A percentile compares a stretch with the other conserved stretches of the same genome.
These are phyloP conservation scores for Leccinellum rugosiceps DNA, from an alignment of 768 basidiomycete genomes.

Conservation along the genomic window DNA sequence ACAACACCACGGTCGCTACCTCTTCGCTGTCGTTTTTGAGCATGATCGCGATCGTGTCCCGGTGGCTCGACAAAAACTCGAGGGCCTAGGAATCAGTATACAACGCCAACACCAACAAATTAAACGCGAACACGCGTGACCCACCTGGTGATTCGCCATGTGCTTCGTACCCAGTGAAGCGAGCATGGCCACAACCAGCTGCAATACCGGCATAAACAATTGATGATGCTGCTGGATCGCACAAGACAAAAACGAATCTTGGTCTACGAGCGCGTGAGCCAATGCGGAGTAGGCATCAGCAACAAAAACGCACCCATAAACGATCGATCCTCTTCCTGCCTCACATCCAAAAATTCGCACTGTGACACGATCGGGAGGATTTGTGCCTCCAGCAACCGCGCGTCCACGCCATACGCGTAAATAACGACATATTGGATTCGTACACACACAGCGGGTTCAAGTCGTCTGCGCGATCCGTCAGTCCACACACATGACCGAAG, in stretches of 20 bases:
- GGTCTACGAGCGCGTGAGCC: conserved; percentile 45
- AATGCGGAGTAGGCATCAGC: background rate
- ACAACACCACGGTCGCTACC: conserved; percentile 55
- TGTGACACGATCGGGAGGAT: conserved; percentile 70
- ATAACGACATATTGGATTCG: conserved; percentile 90
- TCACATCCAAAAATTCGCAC: conserved; percentile 84
- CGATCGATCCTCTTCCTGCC: conserved; percentile 78
- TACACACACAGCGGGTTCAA: conserved; percentile 91
- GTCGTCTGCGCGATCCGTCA: conserved; percentile 53
- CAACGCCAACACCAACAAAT: no score
- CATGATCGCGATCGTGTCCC: conserved; percentile 79
- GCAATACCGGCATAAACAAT: conserved; percentile 80
- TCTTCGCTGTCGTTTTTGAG: conserved; percentile 70
- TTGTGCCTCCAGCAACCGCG: conserved; percentile 72
- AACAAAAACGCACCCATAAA: conserved; percentile 60
- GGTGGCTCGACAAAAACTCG: conserved; percentile 78
- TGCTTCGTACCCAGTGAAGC: conserved; percentile 72
- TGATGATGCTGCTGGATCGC: conserved; percentile 91
- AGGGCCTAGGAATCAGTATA: conserved; percentile 29
- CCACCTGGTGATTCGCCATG: conserved; percentile 64
- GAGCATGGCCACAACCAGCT: conserved; percentile 73
- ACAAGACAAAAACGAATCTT: conserved; percentile 83
- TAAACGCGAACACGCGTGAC: background rate
- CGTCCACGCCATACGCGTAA: conserved; percentile 80
- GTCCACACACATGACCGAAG: conserved; percentile 37